Evolutionary conservation across 129 eudicot species (phyloP).

Genomic region (Ambrosia artemisiifolia): DNA sequence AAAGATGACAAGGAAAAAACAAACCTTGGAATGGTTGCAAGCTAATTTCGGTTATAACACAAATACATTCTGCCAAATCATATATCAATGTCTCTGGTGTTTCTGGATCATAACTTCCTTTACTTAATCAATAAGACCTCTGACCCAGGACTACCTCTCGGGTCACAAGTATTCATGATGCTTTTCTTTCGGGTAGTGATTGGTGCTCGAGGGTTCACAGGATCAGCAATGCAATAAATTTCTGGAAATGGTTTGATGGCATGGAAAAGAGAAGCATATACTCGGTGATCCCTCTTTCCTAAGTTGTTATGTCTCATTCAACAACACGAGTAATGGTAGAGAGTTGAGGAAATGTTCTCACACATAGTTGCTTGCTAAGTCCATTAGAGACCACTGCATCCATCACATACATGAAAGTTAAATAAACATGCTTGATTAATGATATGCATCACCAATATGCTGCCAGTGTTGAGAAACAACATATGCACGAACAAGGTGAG

Average conservation of each 20-base stretch:
- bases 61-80: constrained; percentile 43
- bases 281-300: constrained; percentile 34
- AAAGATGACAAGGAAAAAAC: not conserved
- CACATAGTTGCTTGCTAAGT: constrained; percentile 60
- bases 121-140: constrained; percentile 86
- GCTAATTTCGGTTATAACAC: constrained; percentile 57
- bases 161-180: constrained; percentile 55
- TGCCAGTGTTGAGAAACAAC: constrained; percentile 60
- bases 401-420: constrained; percentile 3
- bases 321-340: constrained; percentile 32
- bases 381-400: constrained; percentile 66
- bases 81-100: constrained; percentile 72
- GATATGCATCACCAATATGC: constrained; percentile 60
- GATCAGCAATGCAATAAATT: constrained; percentile 48
- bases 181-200: constrained; percentile 68
- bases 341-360: constrained; percentile 55
- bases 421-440: no score
- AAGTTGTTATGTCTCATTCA: constrained; percentile 1
- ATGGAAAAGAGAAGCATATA: constrained; percentile 53
- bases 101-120: constrained; percentile 65
- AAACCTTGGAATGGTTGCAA: constrained; percentile 68
- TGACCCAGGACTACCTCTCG: constrained; percentile 38
- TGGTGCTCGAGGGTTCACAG: constrained; percentile 85
- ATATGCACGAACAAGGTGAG: constrained; percentile 60
- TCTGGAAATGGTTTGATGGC: constrained; percentile 43